Percentiles rank a stretch among this genome's conserved stretches.
Conservation (phyloP, 2,329 filamentous ascomycete genomes). For the Gaeumannomyces tritici region DNA sequence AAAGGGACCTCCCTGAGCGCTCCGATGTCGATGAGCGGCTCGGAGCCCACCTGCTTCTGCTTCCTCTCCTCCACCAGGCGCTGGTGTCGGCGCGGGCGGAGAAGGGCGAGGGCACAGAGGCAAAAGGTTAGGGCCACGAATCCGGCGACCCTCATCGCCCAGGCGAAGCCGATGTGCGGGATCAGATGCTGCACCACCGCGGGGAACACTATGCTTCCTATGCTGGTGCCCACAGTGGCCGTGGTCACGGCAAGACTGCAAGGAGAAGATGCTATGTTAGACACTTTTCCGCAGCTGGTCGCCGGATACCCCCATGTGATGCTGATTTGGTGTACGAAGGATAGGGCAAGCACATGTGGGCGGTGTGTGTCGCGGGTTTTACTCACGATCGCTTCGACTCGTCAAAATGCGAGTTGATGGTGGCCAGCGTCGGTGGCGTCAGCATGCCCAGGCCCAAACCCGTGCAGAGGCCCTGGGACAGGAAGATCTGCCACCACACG, state of each 20-base stretch:
- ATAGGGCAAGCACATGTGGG: background rate
- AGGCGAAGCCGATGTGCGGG: conserved; percentile 52
- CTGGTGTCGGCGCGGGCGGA: conserved; percentile 28
- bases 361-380: too few relatives aligned
- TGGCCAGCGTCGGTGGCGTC: conserved; percentile 40
- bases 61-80: background rate
- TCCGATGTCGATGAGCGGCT: conserved; percentile 37
- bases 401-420: conserved; percentile 50
- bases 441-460: conserved; percentile 46
- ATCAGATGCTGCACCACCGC: conserved; percentile 47
- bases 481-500: conserved; percentile 41
- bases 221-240: conserved; percentile 48
- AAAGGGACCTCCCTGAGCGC: conserved; percentile 42
- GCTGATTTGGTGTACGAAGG: background rate
- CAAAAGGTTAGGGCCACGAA: conserved; percentile 46
- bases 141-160: conserved; percentile 52
- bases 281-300: too few relatives aligned
- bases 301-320: background rate
- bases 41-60: conserved; percentile 30
- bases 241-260: conserved; percentile 43
- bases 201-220: conserved; percentile 56
- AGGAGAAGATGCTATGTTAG: background rate
- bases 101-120: conserved; percentile 26
- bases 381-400: conserved; percentile 31
- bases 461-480: conserved; percentile 43